Evolutionary conservation across 768 basidiomycete genomes (phyloP).

Genomic region (Hypsizygus marmoreus): DNA sequence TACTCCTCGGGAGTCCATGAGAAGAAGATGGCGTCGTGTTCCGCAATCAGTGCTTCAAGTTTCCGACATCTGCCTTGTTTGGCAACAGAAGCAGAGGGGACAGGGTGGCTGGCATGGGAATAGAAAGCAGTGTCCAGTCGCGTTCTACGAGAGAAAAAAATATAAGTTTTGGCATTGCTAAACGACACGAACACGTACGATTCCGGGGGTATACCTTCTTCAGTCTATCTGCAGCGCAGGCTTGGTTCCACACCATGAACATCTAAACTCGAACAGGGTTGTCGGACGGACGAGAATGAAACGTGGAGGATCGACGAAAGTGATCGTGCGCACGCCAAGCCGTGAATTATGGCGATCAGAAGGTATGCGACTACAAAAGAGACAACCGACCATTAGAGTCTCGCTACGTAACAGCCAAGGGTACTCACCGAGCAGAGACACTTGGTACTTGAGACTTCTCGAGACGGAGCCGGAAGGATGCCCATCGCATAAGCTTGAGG

Average conservation of each 20-base stretch:
- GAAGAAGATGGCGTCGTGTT: slow-evolving; percentile 89
- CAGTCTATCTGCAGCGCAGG: slow-evolving; percentile 85
- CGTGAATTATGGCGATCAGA: slow-evolving; percentile 47
- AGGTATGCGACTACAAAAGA: neutral
- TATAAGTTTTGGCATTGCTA: no score
- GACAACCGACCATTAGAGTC: slow-evolving; percentile 85
- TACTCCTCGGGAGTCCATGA: slow-evolving; percentile 97
- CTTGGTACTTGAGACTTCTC: slow-evolving; percentile 79
- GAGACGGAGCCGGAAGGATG: slow-evolving; percentile 86
- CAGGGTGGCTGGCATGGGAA: slow-evolving; percentile 99
- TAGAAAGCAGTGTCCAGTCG: slow-evolving; percentile 74
- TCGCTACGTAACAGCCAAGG: slow-evolving; percentile 92
- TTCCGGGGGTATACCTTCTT: slow-evolving; percentile 91
- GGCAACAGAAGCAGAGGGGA: slow-evolving; percentile 52
- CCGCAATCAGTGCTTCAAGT: slow-evolving; percentile 77
- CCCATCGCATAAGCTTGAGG: slow-evolving; percentile 98
- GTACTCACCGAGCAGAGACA: slow-evolving; percentile 94
- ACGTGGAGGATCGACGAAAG: slow-evolving; percentile 85
- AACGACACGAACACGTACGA: slow-evolving; percentile 63
- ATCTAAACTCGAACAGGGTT: slow-evolving; percentile 98
- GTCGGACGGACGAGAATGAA: slow-evolving; percentile 97
- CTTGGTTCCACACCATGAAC: slow-evolving; percentile 89
- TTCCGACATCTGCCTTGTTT: slow-evolving; percentile 67
- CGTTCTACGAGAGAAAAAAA: no score
- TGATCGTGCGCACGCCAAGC: slow-evolving; percentile 96